phyloP scores from a whole-genome alignment of 2,329 filamentous ascomycete genomes.

The Hypoxylon sp. region DNA sequence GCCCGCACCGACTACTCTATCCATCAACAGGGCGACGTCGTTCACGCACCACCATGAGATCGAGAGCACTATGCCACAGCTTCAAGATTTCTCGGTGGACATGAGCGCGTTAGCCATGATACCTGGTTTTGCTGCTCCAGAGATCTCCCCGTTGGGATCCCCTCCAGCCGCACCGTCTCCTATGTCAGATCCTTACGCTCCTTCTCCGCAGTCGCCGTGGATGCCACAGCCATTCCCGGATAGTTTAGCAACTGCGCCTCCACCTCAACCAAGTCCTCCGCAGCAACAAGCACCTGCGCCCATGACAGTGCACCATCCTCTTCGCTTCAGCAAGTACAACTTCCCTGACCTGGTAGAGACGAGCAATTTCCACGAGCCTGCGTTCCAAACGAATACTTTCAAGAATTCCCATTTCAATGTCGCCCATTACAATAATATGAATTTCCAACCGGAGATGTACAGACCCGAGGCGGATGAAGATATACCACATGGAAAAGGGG shows the following conservation, averaged over 20 bases:
- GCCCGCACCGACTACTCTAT: slow-evolving; percentile 56
- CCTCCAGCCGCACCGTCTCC: slow-evolving; percentile 53
- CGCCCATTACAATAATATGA: slow-evolving; percentile 75
- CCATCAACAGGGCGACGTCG: slow-evolving; percentile 66
- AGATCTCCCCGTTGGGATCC: slow-evolving; percentile 54
- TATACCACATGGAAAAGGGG: slow-evolving; percentile 44
- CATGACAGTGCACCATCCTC: slow-evolving; percentile 55
- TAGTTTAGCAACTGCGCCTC: slow-evolving; percentile 46
- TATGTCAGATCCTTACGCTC: slow-evolving; percentile 50
- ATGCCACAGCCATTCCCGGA: slow-evolving; percentile 54
- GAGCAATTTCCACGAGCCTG: slow-evolving; percentile 58
- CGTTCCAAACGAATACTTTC: slow-evolving; percentile 69
- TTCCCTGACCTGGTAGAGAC: slow-evolving; percentile 58
- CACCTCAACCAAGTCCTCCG: slow-evolving; percentile 53
- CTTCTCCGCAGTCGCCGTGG: slow-evolving; percentile 57
- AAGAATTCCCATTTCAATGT: slow-evolving; percentile 76
- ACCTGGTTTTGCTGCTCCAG: slow-evolving; percentile 57
- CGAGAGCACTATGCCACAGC: slow-evolving; percentile 55
- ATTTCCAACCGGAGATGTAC: slow-evolving; percentile 70
- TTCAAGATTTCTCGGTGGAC: slow-evolving; percentile 60
- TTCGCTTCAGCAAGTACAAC: slow-evolving; percentile 70
- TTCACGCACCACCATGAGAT: slow-evolving; percentile 63
- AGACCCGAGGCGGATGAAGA: slow-evolving; percentile 58
- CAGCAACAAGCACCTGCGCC: slow-evolving; percentile 49
- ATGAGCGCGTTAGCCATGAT: slow-evolving; percentile 62